A percentile compares a stretch with the other conserved stretches of the same genome.
Evolutionary conservation across 2,329 filamentous ascomycete genomes (phyloP).

Genomic region (Alternaria ethzedia): DNA sequence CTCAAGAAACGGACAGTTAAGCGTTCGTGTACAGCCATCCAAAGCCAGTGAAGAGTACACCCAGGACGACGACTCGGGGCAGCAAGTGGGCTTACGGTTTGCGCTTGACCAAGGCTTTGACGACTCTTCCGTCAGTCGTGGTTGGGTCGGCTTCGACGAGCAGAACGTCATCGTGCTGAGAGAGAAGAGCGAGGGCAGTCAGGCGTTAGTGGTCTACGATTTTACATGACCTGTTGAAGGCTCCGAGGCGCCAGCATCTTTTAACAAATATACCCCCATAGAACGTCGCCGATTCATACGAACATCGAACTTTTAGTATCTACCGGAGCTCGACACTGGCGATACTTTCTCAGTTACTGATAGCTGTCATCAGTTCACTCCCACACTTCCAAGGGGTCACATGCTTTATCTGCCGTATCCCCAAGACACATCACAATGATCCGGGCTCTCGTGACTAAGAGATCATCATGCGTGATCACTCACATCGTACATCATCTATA

Average conservation of each 20-base stretch:
- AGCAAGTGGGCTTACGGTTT: conserved; percentile 42
- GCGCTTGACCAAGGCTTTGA: conserved; percentile 45
- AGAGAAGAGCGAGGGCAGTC: conserved; percentile 70
- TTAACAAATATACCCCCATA: background rate
- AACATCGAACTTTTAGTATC: background rate
- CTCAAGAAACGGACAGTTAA: conserved; percentile 55
- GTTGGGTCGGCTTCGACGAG: conserved; percentile 87
- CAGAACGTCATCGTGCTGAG: conserved; percentile 88
- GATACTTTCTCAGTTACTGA: background rate
- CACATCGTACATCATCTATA: background rate
- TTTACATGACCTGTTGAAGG: conserved; percentile 65
- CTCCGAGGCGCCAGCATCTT: background rate
- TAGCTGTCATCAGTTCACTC: background rate
- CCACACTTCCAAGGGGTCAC: background rate
- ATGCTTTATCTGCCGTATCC: background rate
- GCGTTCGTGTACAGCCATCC: conserved; percentile 60
- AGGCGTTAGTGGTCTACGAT: conserved; percentile 83
- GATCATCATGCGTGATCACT: background rate
- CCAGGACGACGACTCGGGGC: conserved; percentile 28
- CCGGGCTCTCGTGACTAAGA: background rate
- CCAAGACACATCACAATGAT: background rate
- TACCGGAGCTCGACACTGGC: background rate
- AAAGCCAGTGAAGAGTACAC: conserved; percentile 22
- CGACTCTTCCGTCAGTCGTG: conserved; percentile 55
- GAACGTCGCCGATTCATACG: background rate